Evolutionary conservation across 202 grass and related monocot species (phyloP).

Genomic region (Saccharum hybrid): DNA sequence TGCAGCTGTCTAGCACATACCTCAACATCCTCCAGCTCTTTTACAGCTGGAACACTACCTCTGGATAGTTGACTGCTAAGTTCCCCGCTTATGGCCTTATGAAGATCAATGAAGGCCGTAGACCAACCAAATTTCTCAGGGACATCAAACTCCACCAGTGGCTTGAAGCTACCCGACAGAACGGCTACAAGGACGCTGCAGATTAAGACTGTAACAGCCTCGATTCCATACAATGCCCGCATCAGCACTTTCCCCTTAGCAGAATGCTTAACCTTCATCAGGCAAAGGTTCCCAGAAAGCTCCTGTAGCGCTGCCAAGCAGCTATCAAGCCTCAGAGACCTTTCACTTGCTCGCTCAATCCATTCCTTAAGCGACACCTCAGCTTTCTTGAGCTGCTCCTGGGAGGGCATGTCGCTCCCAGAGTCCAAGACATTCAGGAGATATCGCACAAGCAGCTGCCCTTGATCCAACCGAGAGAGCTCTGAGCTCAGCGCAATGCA

Average conservation of each 20-base stretch:
- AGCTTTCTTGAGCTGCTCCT: constrained; percentile 59
- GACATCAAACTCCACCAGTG: constrained; percentile 59
- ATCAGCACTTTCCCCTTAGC: constrained; percentile 80
- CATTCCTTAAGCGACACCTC: constrained; percentile 65
- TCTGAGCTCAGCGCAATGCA: constrained; percentile 79
- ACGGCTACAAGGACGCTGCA: constrained; percentile 58
- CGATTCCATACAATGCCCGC: constrained; percentile 77
- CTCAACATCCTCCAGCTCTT: constrained; percentile 74
- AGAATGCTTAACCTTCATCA: constrained; percentile 76
- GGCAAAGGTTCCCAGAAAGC: constrained; percentile 61
- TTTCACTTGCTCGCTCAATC: constrained; percentile 42
- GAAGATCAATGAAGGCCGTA: constrained; percentile 62
- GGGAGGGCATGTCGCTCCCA: constrained; percentile 14
- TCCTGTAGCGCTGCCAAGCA: constrained; percentile 56
- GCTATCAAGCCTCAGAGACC: constrained; percentile 54
- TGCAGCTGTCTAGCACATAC: constrained; percentile 53
- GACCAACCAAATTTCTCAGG: constrained; percentile 82
- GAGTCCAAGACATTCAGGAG: constrained; percentile 64
- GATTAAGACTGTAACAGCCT: constrained; percentile 64
- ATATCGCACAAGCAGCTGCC: constrained; percentile 69
- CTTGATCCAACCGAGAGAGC: constrained; percentile 69
- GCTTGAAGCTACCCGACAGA: constrained; percentile 54
- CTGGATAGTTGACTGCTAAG: constrained; percentile 43
- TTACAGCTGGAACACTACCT: constrained; percentile 49
- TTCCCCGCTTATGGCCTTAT: constrained; percentile 54